These are phyloP conservation scores for Sophora flavescens DNA, from an alignment of 306 rosid genomes.

Conservation along the genomic window DNA sequence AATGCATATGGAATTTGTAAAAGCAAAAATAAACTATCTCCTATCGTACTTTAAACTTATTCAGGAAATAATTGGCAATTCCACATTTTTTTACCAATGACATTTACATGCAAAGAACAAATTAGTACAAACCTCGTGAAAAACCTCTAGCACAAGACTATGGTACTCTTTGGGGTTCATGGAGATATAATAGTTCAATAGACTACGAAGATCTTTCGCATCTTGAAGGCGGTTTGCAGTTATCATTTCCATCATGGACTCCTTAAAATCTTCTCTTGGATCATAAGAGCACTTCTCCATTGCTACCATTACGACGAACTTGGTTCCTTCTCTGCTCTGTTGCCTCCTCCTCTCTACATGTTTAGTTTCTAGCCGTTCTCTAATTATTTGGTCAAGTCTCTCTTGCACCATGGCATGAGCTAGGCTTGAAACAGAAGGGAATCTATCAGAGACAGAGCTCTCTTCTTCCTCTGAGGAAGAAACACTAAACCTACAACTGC, in stretches of 20 bases:
- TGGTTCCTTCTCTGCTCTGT: conserved; percentile 59
- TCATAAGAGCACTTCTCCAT: conserved; percentile 83
- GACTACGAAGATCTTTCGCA: conserved; percentile 77
- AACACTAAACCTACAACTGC: conserved; percentile 81
- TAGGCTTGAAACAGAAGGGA: conserved; percentile 77
- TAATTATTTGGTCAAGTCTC: conserved; percentile 85
- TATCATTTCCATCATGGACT: conserved; percentile 88
- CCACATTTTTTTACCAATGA: conserved; percentile 45
- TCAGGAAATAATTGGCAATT: conserved; percentile 14
- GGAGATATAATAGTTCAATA: conserved; percentile 86
- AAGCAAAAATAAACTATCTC: conserved; percentile 3
- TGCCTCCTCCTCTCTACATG: conserved; percentile 60
- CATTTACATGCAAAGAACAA: conserved; percentile 73
- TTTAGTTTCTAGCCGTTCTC: conserved; percentile 63
- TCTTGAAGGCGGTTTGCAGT: conserved; percentile 68
- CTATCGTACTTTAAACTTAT: not conserved
- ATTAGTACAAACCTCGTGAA: conserved; percentile 77
- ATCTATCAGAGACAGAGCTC: conserved; percentile 68
- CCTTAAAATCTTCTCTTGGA: conserved; percentile 85
- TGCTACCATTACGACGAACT: conserved; percentile 84
- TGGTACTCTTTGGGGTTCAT: conserved; percentile 75
- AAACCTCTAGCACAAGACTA: conserved; percentile 69
- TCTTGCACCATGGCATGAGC: conserved; percentile 99
- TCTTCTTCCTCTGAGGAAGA: conserved; percentile 91
- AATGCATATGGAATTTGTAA: not conserved